These are phyloP conservation scores for Phaffomyces opuntiae DNA, from an alignment of 805 yeast genomes.

Conservation along the genomic window DNA sequence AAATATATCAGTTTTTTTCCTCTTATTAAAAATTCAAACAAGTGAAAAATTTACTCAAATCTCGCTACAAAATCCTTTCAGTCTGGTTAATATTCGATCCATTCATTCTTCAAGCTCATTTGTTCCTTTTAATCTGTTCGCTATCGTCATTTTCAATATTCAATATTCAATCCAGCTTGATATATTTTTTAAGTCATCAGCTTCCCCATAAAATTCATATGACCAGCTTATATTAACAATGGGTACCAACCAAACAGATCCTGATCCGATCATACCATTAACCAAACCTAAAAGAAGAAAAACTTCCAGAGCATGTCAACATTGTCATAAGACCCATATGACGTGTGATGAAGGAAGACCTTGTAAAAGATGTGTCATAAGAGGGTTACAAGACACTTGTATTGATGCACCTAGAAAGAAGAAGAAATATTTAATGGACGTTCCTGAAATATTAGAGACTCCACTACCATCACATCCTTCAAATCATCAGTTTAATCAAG, in stretches of 20 bases:
- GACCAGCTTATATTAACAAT: neutral
- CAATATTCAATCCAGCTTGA: no score
- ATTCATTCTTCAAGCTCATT: no score
- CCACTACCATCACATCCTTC: neutral
- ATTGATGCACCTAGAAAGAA: conserved; percentile 85
- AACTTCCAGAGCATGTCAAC: conserved; percentile 81
- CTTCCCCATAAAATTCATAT: no score
- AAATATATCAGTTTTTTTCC: no score
- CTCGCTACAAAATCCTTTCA: no score
- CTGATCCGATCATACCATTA: neutral
- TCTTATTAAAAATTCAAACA: neutral
- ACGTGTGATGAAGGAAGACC: conserved; percentile 84
- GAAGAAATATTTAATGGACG: conserved; percentile 72
- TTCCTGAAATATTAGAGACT: conserved; percentile 28
- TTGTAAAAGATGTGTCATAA: conserved; percentile 67
- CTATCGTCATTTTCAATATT: no score
- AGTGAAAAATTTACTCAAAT: neutral
- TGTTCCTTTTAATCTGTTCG: no score
- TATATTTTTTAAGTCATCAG: no score
- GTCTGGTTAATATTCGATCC: no score
- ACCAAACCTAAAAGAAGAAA: conserved; percentile 37
- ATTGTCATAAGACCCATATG: conserved; percentile 87
- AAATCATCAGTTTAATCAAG: neutral
- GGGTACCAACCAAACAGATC: neutral
- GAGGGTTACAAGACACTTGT: conserved; percentile 66